These are phyloP conservation scores for Roridomyces roridus DNA, from an alignment of 768 basidiomycete genomes.

Conservation along the genomic window DNA sequence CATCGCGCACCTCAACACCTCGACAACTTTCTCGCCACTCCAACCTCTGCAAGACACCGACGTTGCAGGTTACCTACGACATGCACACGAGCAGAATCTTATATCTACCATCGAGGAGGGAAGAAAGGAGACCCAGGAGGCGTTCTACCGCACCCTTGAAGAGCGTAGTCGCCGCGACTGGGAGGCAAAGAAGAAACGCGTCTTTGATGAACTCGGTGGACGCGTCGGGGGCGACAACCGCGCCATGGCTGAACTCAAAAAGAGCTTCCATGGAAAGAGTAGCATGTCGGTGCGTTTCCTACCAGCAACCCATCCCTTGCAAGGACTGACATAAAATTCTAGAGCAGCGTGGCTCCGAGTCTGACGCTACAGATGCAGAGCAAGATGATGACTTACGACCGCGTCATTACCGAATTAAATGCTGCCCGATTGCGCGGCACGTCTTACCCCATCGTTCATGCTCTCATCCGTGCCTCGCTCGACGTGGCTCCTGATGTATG, in stretches of 20 bases:
- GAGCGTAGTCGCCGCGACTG: slow-evolving; percentile 79
- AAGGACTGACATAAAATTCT: not conserved
- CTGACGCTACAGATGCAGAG: slow-evolving; percentile 82
- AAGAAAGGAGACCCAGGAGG: slow-evolving; percentile 80
- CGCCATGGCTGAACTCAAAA: slow-evolving; percentile 65
- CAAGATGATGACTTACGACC: slow-evolving; percentile 97
- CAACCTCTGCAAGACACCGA: slow-evolving; percentile 95
- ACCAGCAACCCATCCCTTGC: no score
- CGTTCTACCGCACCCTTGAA: slow-evolving; percentile 84
- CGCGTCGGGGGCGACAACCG: slow-evolving; percentile 61
- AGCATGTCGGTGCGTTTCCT: slow-evolving; percentile 52
- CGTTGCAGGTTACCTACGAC: slow-evolving; percentile 91
- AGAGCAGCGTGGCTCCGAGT: slow-evolving; percentile 53
- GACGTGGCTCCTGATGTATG: slow-evolving; percentile 65
- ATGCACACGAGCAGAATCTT: slow-evolving; percentile 93
- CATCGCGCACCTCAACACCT: slow-evolving; percentile 83
- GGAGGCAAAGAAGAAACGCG: slow-evolving; percentile 88
- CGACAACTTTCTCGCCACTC: slow-evolving; percentile 86
- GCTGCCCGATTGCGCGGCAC: slow-evolving; percentile 70
- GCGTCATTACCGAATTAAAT: slow-evolving; percentile 81
- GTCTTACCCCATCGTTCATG: slow-evolving; percentile 79
- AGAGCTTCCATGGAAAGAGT: slow-evolving; percentile 63
- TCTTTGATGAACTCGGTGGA: slow-evolving; percentile 89
- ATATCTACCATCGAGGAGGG: slow-evolving; percentile 94
- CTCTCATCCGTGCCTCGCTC: slow-evolving; percentile 70